A percentile compares a stretch with the other conserved stretches of the same genome.
Evolutionary conservation across 306 rosid species (phyloP).

Genomic region (Sicyos baderoa): DNA sequence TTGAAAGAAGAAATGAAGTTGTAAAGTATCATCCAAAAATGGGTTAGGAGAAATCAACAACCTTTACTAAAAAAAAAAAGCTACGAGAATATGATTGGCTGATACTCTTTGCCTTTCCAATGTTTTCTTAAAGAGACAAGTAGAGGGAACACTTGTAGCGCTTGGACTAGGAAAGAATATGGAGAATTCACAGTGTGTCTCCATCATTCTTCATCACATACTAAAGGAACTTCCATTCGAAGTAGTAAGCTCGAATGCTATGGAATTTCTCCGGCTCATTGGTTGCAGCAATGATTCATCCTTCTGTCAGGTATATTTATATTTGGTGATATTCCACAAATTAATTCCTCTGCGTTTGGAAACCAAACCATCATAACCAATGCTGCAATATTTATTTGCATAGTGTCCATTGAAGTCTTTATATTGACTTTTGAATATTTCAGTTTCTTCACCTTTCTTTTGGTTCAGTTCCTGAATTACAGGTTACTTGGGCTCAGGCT

Average conservation of each 20-base stretch:
- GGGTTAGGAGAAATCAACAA: background rate
- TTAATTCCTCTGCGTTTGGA: background rate
- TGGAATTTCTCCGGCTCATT: conserved; percentile 62
- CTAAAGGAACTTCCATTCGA: conserved; percentile 75
- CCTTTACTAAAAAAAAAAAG: background rate
- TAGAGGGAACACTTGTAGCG: conserved; percentile 45
- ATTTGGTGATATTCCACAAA: conserved; percentile 7
- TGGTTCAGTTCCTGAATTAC: conserved; percentile 69
- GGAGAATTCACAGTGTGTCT: conserved; percentile 48
- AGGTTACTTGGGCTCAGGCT: conserved; percentile 90
- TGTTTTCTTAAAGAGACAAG: conserved; percentile 41
- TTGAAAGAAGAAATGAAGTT: background rate
- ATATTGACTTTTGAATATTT: conserved; percentile 6
- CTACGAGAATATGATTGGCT: background rate
- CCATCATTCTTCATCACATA: conserved; percentile 77
- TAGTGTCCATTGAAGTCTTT: background rate
- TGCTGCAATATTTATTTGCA: conserved; percentile 10
- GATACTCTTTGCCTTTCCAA: background rate
- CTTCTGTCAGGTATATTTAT: conserved; percentile 56
- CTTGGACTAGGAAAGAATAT: conserved; percentile 60
- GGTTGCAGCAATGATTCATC: conserved; percentile 62
- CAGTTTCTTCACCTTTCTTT: conserved; percentile 16
- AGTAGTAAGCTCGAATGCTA: conserved; percentile 43
- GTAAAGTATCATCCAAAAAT: background rate
- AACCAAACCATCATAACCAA: background rate